Base-by-base conservation (phyloP, 2,329 filamentous ascomycete genomes). In the Hysterium pulicare region DNA sequence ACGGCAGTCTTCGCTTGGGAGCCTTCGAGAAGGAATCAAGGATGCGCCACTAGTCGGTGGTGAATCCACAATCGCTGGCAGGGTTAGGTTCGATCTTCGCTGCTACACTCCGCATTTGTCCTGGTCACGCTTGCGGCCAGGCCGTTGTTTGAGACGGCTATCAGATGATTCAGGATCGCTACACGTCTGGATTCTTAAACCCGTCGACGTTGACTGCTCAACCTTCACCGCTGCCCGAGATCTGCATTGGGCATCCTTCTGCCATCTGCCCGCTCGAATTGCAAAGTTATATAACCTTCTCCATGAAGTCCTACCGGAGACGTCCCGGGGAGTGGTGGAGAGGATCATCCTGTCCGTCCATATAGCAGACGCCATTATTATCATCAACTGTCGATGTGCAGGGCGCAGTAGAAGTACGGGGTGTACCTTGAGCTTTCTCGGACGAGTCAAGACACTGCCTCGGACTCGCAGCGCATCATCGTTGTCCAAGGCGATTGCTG, bases 191-290 rank as follows among this genome's bases (percentile, higher is more conserved):
- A 8, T 28, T 13, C 24, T 8, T 7, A 7, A 28, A 28, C 24
- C 24, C 13, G 24, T 7, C 24, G 13, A 28, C 24, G 8, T 28
- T 13, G 24, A 7, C 24, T 28, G 24, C 24, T 13, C n/a, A n/a
- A n/a, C 37, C 6, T 26, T 19, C 37, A 28, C 40, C 40, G 51
- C 37, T 53, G 54, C 54, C 54, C 51, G 50, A 57, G 53, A 57
- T 59, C 56, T 47, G 49, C 55, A 40, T 19, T 40, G 32, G 44
- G 20, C 33, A 23, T 28, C 34, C 34, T 28, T 33, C 16, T 16
- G 17, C 46, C 41, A 20, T 38, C 16, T 2, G 33, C 36, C 45
- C 32, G 24, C 24, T 28, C 24, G 24, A 28, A 13, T 28, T 7
- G 24, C 35, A 8, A 15, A 33, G 15, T 7, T 19, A 8, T 36